Percentiles rank a stretch among this genome's conserved stretches.
phyloP scores from a whole-genome alignment of 768 basidiomycete genomes.

The Leccinum subgranulosum region DNA sequence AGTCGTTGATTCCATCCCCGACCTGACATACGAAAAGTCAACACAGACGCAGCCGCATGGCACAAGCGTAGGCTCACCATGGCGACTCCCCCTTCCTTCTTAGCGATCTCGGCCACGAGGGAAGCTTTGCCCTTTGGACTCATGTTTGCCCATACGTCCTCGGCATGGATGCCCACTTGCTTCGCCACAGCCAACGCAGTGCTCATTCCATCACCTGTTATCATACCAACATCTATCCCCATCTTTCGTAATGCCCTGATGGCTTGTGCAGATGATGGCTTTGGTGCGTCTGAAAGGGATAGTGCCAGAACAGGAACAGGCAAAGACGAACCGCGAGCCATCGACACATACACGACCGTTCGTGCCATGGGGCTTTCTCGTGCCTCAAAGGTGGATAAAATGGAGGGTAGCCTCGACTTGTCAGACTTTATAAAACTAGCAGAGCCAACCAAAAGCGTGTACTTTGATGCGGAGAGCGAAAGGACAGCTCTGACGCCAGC shows the following conservation, averaged over 20 bases:
- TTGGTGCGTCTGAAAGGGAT: slow-evolving; percentile 84
- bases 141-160: slow-evolving; percentile 88
- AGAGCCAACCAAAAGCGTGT: slow-evolving; percentile 73
- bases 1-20: slow-evolving; percentile 99
- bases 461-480: slow-evolving; percentile 46
- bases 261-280: slow-evolving; percentile 79
- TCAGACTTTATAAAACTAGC: slow-evolving; percentile 62
- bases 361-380: slow-evolving; percentile 71
- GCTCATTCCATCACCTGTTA: slow-evolving; percentile 87
- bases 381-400: slow-evolving; percentile 61
- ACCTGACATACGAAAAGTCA: slow-evolving; percentile 49
- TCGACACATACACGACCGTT: slow-evolving; percentile 84
- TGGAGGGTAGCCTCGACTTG: slow-evolving; percentile 51
- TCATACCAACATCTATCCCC: slow-evolving; percentile 91
- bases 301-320: slow-evolving; percentile 72
- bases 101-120: slow-evolving; percentile 76
- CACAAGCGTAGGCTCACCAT: slow-evolving; percentile 59
- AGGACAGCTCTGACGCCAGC: slow-evolving; percentile 80
- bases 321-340: slow-evolving; percentile 38
- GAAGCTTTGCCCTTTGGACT: slow-evolving; percentile 95
- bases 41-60: background rate
- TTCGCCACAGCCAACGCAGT: slow-evolving; percentile 89
- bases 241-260: slow-evolving; percentile 77
- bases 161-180: slow-evolving; percentile 81
- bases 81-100: slow-evolving; percentile 72